These are phyloP conservation scores for Ganoderma leucocontextum DNA, from an alignment of 1,284 basidiomycete species.

Conservation along the genomic window DNA sequence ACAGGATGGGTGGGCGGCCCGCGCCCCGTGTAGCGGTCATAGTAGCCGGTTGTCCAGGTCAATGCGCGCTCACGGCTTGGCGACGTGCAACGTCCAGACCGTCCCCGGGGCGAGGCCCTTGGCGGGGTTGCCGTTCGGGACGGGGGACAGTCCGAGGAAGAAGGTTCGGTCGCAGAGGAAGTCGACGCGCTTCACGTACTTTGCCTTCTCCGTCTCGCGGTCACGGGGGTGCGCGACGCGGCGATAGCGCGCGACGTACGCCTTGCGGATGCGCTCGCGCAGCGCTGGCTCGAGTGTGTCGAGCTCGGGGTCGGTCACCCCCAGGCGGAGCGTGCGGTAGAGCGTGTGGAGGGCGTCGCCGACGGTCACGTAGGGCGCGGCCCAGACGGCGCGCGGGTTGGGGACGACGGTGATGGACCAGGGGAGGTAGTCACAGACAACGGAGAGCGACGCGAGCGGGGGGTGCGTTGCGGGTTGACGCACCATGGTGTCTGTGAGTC, in stretches of 20 bases:
- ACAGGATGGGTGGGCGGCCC: conserved; percentile 4
- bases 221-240: conserved; percentile 22
- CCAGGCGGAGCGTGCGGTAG: conserved; percentile 32
- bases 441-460: conserved; percentile 24
- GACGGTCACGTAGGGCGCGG: conserved; percentile 35
- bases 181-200: conserved; percentile 38
- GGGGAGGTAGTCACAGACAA: conserved; percentile 31
- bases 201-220: conserved; percentile 31
- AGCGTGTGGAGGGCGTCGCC: conserved; percentile 33
- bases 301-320: conserved; percentile 27
- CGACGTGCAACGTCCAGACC: conserved; percentile 36
- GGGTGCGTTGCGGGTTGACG: conserved; percentile 26
- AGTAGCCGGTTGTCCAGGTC: neutral
- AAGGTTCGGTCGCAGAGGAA: conserved; percentile 32
- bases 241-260: conserved; percentile 30
- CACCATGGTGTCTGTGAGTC: conserved; percentile 20
- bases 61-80: conserved; percentile 21
- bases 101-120: conserved; percentile 34
- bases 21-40: conserved; percentile 1
- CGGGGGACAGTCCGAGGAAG: conserved; percentile 35
- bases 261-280: conserved; percentile 28
- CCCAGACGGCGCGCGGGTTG: conserved; percentile 20
- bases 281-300: conserved; percentile 21
- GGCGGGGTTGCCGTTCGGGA: conserved; percentile 30
- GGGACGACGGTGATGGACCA: conserved; percentile 28